These are phyloP conservation scores for Lachnellula subtilissima DNA, from an alignment of 2,329 filamentous ascomycete genomes.

Conservation along the genomic window DNA sequence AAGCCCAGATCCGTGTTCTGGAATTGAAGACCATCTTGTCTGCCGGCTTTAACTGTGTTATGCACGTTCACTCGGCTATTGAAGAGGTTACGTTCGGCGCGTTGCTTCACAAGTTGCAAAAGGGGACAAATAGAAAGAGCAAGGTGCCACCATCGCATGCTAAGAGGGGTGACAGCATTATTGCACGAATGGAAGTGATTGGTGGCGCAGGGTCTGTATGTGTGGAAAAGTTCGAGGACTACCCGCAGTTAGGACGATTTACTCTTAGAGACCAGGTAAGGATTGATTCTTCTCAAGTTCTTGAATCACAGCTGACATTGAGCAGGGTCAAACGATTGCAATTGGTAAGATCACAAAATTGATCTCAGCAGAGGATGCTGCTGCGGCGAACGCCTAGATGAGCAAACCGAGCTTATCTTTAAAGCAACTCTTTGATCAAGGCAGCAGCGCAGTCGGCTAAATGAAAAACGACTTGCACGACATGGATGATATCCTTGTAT, in stretches of 20 bases:
- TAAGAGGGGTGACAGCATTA: constrained; percentile 75
- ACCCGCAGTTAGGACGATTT: constrained; percentile 88
- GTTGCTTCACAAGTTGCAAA: constrained; percentile 89
- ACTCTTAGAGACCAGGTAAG: constrained; percentile 80
- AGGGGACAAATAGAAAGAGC: constrained; percentile 88
- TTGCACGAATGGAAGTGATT: constrained; percentile 83
- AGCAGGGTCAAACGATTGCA: constrained; percentile 93
- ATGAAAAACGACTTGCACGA: constrained; percentile 1
- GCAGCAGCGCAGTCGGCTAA: not conserved
- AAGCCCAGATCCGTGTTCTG: constrained; percentile 93
- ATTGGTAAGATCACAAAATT: constrained; percentile 99
- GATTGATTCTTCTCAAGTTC: constrained; percentile 23
- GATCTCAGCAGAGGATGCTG: constrained; percentile 39
- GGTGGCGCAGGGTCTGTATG: constrained; percentile 84
- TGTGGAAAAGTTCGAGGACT: constrained; percentile 92
- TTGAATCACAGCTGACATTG: constrained; percentile 15
- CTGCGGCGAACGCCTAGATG: constrained; percentile 16
- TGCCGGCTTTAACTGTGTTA: constrained; percentile 94
- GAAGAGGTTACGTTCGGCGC: constrained; percentile 92
- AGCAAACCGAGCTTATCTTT: not conserved
- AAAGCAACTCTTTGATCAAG: not conserved
- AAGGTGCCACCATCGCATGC: constrained; percentile 91
- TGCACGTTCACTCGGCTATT: constrained; percentile 95
- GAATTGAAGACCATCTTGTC: constrained; percentile 92
- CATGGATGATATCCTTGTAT: not conserved